Base-by-base conservation (phyloP, 129 eudicot genomes). In the Artemisia argyi region DNA sequence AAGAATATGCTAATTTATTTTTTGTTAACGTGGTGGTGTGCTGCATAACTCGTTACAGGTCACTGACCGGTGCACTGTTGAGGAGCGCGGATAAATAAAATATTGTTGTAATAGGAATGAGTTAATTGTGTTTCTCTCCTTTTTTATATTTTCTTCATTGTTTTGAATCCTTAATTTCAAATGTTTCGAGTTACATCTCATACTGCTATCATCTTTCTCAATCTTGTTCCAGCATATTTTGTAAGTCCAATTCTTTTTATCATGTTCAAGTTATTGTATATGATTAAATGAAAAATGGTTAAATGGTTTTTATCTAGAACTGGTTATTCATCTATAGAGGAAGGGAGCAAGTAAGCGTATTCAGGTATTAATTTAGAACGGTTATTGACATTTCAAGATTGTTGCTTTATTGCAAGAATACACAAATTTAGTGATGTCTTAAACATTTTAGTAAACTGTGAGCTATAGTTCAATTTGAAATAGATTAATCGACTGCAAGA, bases 371-470 rank as follows among this genome's bases (percentile, higher is more conserved):
- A 35, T 35, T 35, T 6, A 35, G 42, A 35, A 18, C 35, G 54
- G 18, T 1, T 35, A 54, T 17, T 3, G 3, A 30, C 11, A 56
- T 69, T 52, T 54, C 39, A 69, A 11, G 28, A 54, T 54, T 69
- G 50, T 69, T 53, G 52, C 50, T 51, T 69, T 14, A 28, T 17
- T 53, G 30, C 63, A 69, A 61, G 50, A 2, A 49, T 32, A 69
- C 32, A 18, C 74, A 32, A 54, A 10, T 35, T 17, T 2, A 54
- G 35, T 17, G 73, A 4, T 56, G 65, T 55, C 75, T 71, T 11
- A 13, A 55, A 47, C 56, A 18, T 56, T 75, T 66, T 19, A 26
- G 68, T 48, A 57, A 17, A 3, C 4, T 46, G 49, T 16, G 50
- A 76, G 59, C 14, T 76, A 28, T 47, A 47, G 28, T 48, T 16